These are phyloP conservation scores for Phylloporus rhodoxanthus DNA, from an alignment of 768 basidiomycete genomes.

Conservation along the genomic window DNA sequence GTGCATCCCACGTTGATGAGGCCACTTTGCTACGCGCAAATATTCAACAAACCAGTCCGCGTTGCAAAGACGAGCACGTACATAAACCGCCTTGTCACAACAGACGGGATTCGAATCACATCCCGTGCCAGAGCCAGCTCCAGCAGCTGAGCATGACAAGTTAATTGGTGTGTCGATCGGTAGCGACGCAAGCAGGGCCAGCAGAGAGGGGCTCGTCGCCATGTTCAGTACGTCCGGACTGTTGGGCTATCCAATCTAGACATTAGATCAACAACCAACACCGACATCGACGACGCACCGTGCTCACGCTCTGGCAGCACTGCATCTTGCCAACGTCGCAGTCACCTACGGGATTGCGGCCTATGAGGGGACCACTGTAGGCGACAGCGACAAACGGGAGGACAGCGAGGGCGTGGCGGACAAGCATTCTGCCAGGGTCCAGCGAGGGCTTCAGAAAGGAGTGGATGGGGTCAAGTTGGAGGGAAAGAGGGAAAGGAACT, in stretches of 20 bases:
- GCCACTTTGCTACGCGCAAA: constrained; percentile 11
- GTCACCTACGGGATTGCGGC: constrained; percentile 23
- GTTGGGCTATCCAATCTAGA: constrained; percentile 5
- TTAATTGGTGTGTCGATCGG: constrained; percentile 11
- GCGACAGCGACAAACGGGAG: constrained; percentile 16
- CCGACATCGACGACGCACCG: constrained; percentile 10
- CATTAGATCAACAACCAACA: constrained; percentile 5
- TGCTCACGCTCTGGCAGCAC: constrained; percentile 19
- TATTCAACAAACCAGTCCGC: not conserved
- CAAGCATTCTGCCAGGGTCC: constrained; percentile 12
- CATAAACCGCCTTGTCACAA: constrained; percentile 17
- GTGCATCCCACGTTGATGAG: constrained; percentile 25
- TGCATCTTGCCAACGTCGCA: constrained; percentile 17
- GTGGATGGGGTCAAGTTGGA: constrained; percentile 15
- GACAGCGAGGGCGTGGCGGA: constrained; percentile 7
- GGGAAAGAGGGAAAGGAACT: constrained; percentile 1
- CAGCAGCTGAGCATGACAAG: constrained; percentile 16
- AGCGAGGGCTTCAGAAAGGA: constrained; percentile 18
- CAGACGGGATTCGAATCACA: constrained; percentile 21
- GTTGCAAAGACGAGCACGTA: constrained; percentile 1
- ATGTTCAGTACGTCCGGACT: not conserved
- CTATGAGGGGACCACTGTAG: constrained; percentile 16
- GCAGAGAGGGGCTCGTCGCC: constrained; percentile 3
- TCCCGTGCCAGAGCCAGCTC: constrained; percentile 20
- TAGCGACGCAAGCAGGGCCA: constrained; percentile 1